Evolutionary conservation across 345 rosid genomes (phyloP), one percentile per base, ranked within the genome.

Genomic region (Citrus hindsii): DNA sequence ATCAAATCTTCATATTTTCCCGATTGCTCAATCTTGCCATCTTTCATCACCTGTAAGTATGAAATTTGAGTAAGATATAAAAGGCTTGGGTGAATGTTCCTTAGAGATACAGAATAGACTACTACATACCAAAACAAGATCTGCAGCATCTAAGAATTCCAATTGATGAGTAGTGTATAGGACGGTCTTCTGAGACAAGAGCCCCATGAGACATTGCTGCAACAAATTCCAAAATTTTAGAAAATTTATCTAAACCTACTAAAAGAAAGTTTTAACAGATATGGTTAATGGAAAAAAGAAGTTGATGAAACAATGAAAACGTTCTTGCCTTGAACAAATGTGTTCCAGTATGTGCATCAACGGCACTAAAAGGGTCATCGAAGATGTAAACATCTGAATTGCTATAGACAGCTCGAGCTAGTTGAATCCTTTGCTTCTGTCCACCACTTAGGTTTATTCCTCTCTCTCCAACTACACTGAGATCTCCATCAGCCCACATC

Each of bases 391-490:
- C 83, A 82, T 93, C 94, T 40, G 94, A 88, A 61, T 86, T 63
- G 37, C 88, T 89, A 64, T 88, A 93, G 2, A 87, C 85, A 75
- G 98, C 97, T 67, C 98, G 89, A 12, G 98, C 97, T 35, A 89
- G 84, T 74, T 93, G 97, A 84, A 93, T 80, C 75, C 94, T 82
- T 74, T 92, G 98, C 88, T 92, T 93, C 81, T 93, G 97, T 60
- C 98, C 98, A 10, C 98, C 98, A 59, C 98, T 94, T 48, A 94
- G 82, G 83, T 93, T 94, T 66, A 89, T 83, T 67, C 98, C 97
- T 84, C 95, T 89, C 84, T 94, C 97, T 30, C 98, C 98, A 32
- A 93, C 85, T 33, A 87, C 83, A 24, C 88, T 89, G 82, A 85
- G 80, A 82, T 94, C 98, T 42, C 88, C 88, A 67, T 83, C 75